Evolutionary conservation across 768 basidiomycete species (phyloP).

Genomic region (Coprinopsis strossmayeri): DNA sequence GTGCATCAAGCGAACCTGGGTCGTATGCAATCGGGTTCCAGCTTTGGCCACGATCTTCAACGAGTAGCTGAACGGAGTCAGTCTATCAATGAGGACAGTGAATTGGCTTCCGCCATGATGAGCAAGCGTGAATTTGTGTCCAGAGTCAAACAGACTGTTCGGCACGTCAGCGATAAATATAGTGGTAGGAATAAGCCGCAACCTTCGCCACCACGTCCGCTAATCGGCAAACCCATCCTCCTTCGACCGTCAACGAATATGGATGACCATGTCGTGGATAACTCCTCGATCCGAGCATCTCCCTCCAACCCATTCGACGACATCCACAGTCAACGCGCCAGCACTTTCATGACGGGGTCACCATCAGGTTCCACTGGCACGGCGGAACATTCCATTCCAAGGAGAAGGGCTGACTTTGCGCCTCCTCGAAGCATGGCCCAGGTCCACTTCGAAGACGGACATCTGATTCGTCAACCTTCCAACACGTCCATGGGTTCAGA

Average conservation of each 20-base stretch:
- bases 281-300: slow-evolving; percentile 21
- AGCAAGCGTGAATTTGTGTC: slow-evolving; percentile 65
- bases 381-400: slow-evolving; percentile 57
- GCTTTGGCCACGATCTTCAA: slow-evolving; percentile 42
- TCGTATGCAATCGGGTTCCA: slow-evolving; percentile 55
- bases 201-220: slow-evolving; percentile 29
- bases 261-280: slow-evolving; percentile 9
- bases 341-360: slow-evolving; percentile 47
- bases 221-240: slow-evolving; percentile 55
- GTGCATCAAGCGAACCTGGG: slow-evolving; percentile 45
- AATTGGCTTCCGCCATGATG: slow-evolving; percentile 49
- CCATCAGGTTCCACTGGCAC: slow-evolving; percentile 67
- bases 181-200: slow-evolving; percentile 23
- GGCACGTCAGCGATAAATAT: slow-evolving; percentile 63
- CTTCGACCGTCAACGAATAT: slow-evolving; percentile 20
- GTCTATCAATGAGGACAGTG: slow-evolving; percentile 18
- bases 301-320: slow-evolving; percentile 36
- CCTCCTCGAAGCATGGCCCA: slow-evolving; percentile 44
- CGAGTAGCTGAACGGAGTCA: slow-evolving; percentile 41
- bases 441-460: slow-evolving; percentile 33
- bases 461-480: slow-evolving; percentile 29
- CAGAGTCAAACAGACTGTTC: slow-evolving; percentile 55
- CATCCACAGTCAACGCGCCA: slow-evolving; percentile 35
- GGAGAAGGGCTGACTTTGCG: slow-evolving; percentile 62
- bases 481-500: slow-evolving; percentile 25